Conservation (phyloP, 2,329 filamentous ascomycete genomes). For the Ophiostoma ips region DNA sequence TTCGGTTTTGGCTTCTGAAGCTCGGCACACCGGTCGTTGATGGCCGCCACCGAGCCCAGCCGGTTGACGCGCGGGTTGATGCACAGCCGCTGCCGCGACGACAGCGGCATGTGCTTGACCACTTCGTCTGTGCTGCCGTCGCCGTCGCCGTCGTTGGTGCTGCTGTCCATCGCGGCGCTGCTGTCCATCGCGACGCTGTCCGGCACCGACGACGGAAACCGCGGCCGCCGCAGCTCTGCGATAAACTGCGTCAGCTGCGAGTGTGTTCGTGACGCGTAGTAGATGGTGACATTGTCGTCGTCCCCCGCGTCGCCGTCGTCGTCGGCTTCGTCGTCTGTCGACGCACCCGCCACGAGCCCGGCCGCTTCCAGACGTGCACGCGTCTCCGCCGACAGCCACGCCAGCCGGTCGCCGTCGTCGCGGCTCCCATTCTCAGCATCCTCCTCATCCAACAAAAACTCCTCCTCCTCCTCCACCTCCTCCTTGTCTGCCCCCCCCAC, state of each 20-base stretch:
- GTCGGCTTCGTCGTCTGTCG: slow-evolving; percentile 25
- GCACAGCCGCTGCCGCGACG: slow-evolving; percentile 75
- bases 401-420: slow-evolving; percentile 26
- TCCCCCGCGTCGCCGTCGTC: slow-evolving; percentile 31
- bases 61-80: slow-evolving; percentile 73
- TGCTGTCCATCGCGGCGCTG: not conserved
- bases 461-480: slow-evolving; percentile 61
- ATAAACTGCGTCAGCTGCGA: slow-evolving; percentile 86
- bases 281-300: slow-evolving; percentile 60
- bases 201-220: slow-evolving; percentile 58
- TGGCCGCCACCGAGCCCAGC: slow-evolving; percentile 59
- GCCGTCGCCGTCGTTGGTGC: not conserved
- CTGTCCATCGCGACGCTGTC: not conserved
- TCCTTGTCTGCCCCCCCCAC: slow-evolving; percentile 14
- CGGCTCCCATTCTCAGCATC: slow-evolving; percentile 8
- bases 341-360: slow-evolving; percentile 31
- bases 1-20: slow-evolving; percentile 63
- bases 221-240: slow-evolving; percentile 64
- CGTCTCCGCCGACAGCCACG: slow-evolving; percentile 59
- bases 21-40: slow-evolving; percentile 88
- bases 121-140: slow-evolving; percentile 28
- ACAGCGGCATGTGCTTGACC: slow-evolving; percentile 70
- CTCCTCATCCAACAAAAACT: slow-evolving; percentile 54
- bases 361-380: slow-evolving; percentile 57
- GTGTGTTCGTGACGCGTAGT: slow-evolving; percentile 85